These are phyloP conservation scores for Pestalotiopsis sp. DNA, from an alignment of 2,329 filamentous ascomycete genomes.

Conservation along the genomic window DNA sequence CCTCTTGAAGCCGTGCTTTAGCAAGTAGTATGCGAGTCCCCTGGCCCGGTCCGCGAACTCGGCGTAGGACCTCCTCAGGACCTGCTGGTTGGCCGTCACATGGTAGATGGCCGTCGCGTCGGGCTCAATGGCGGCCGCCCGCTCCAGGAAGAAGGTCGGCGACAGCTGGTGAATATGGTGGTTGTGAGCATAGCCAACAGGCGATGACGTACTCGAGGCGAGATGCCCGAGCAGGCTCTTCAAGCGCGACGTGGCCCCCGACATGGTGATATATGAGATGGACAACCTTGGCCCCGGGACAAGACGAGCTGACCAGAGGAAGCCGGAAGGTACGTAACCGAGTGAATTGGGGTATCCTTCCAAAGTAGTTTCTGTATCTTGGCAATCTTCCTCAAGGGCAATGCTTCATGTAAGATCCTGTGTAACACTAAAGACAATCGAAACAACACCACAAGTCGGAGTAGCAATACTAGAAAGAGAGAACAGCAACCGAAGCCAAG, in stretches of 20 bases:
- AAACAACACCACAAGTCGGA: not conserved
- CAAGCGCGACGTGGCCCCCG: slow-evolving; percentile 64
- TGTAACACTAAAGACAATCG: not conserved
- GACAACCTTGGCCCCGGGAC: too few species aligned
- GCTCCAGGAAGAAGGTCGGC: slow-evolving; percentile 83
- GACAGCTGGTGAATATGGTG: slow-evolving; percentile 77
- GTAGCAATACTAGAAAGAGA: not conserved
- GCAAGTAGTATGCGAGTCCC: slow-evolving; percentile 86
- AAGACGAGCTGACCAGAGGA: not conserved
- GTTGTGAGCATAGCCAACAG: slow-evolving; percentile 46
- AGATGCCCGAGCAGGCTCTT: slow-evolving; percentile 58
- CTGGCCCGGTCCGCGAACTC: slow-evolving; percentile 84
- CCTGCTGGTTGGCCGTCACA: slow-evolving; percentile 74
- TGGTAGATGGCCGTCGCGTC: slow-evolving; percentile 85
- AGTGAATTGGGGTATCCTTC: not conserved
- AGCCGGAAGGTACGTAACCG: not conserved
- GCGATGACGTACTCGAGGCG: slow-evolving; percentile 34
- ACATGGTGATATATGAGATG: slow-evolving; percentile 50
- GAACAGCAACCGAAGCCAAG: not conserved
- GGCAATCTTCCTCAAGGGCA: too few species aligned
- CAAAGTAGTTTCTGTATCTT: too few species aligned
- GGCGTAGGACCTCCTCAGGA: slow-evolving; percentile 75
- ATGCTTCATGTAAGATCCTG: too few species aligned
- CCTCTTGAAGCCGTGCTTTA: slow-evolving; percentile 71
- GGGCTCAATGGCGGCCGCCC: slow-evolving; percentile 87